Evolutionary conservation across 2,329 filamentous ascomycete genomes (phyloP).

Genomic region (Cytospora piceae): DNA sequence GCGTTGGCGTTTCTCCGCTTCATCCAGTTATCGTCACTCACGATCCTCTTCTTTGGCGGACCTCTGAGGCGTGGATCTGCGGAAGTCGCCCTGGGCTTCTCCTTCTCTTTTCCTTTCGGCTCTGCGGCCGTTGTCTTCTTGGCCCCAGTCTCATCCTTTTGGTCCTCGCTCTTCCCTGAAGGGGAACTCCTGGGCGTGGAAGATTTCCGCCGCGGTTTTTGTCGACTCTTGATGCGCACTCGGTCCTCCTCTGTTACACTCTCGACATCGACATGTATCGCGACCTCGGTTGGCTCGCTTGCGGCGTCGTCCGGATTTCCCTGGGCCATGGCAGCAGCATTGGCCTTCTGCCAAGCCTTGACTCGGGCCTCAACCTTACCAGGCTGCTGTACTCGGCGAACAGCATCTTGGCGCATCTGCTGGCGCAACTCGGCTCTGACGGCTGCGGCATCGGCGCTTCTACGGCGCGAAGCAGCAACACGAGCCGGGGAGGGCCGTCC

Average conservation of each 20-base stretch:
- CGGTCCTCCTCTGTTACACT: constrained; percentile 66
- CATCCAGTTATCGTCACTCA: constrained; percentile 92
- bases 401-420: constrained; percentile 63
- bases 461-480: constrained; percentile 51
- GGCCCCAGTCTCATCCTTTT: constrained; percentile 32
- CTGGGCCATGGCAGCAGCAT: constrained; percentile 64
- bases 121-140: constrained; percentile 29
- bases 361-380: constrained; percentile 78
- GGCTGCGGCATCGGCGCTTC: constrained; percentile 57
- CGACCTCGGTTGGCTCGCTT: constrained; percentile 63
- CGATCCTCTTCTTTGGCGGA: constrained; percentile 85
- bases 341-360: constrained; percentile 81
- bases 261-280: constrained; percentile 61
- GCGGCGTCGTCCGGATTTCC: constrained; percentile 56
- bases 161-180: constrained; percentile 37
- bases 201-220: constrained; percentile 45
- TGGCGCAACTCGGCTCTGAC: constrained; percentile 58
- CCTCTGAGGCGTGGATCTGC: constrained; percentile 50
- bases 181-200: constrained; percentile 36
- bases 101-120: constrained; percentile 18
- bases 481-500: constrained; percentile 61
- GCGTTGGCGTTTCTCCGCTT: constrained; percentile 45
- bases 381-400: constrained; percentile 63
- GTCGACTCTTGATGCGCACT: constrained; percentile 58
- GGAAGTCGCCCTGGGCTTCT: constrained; percentile 35